Evolutionary conservation across 371 early-diverging fungal species (phyloP), one percentile per base, ranked within the genome.

Genomic region (Phascolomyces articulosus): DNA sequence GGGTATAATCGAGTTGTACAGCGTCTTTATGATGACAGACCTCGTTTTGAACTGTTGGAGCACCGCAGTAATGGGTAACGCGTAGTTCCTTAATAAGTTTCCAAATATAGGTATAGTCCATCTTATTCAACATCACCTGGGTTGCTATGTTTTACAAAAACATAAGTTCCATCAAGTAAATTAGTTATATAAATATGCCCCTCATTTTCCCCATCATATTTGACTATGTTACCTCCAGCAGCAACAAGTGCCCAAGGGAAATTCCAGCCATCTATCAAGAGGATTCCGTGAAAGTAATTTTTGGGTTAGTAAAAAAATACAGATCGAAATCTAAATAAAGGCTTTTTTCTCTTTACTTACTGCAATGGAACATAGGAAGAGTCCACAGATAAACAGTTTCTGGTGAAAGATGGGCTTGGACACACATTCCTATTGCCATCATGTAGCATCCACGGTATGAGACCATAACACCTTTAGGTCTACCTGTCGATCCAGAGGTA

Each of bases 281-380:
- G n/a, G n/a, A n/a, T n/a, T n/a, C n/a, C n/a, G n/a, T n/a, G n/a
- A n/a, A n/a, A n/a, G n/a, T n/a, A n/a, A n/a, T n/a, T n/a, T n/a
- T n/a, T n/a, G n/a, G n/a, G n/a, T n/a, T n/a, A n/a, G n/a, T n/a
- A n/a, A n/a, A n/a, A n/a, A n/a, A n/a, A n/a, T n/a, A n/a, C n/a
- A n/a, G n/a, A n/a, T n/a, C n/a, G n/a, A n/a, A n/a, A n/a, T n/a
- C n/a, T n/a, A n/a, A n/a, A n/a, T n/a, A n/a, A n/a, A n/a, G n/a
- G n/a, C n/a, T n/a, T n/a, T n/a, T n/a, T n/a, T n/a, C n/a, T n/a
- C n/a, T n/a, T n/a, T n/a, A n/a, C n/a, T n/a, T n/a, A n/a, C n/a
- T 86, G 57, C 87, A 88, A 66, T 90, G 90, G 66, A 90, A 90
- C 78, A 88, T 80, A 1, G 91, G 91, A 4, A 87, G 73, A 4